Evolutionary conservation across 306 rosid genomes (phyloP).

Genomic region (Vachellia pachyceras): DNA sequence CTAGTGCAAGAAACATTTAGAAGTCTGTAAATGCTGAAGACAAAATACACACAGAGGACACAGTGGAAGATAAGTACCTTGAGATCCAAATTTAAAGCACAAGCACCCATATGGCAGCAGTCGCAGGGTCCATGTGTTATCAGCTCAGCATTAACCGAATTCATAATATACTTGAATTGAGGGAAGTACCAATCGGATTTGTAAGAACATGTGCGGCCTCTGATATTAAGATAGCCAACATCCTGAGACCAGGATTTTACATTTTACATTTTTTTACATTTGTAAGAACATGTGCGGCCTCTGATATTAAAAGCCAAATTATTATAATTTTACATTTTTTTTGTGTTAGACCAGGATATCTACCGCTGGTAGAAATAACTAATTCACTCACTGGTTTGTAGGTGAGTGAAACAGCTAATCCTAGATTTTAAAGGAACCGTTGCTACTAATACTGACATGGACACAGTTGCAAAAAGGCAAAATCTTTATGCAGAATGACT

Average conservation of each 20-base stretch:
- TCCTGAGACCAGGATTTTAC: no score
- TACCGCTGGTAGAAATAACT: no score
- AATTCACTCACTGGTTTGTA: no score
- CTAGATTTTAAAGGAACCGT: no score
- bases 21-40: neutral
- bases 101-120: constrained; percentile 23
- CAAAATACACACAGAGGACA: constrained; percentile 8
- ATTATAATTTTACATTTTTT: no score
- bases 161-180: neutral
- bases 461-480: neutral
- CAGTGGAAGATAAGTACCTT: neutral
- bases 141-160: neutral
- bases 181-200: neutral
- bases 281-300: no score
- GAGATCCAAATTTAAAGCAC: neutral
- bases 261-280: no score
- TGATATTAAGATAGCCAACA: no score
- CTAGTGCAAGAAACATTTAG: neutral
- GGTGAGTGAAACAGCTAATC: no score
- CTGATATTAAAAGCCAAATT: no score
- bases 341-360: no score
- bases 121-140: constrained; percentile 3
- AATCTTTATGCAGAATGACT: no score
- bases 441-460: neutral
- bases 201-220: constrained; percentile 17